Conservation (phyloP, 768 basidiomycete genomes). For the Termitomyces sp. region DNA sequence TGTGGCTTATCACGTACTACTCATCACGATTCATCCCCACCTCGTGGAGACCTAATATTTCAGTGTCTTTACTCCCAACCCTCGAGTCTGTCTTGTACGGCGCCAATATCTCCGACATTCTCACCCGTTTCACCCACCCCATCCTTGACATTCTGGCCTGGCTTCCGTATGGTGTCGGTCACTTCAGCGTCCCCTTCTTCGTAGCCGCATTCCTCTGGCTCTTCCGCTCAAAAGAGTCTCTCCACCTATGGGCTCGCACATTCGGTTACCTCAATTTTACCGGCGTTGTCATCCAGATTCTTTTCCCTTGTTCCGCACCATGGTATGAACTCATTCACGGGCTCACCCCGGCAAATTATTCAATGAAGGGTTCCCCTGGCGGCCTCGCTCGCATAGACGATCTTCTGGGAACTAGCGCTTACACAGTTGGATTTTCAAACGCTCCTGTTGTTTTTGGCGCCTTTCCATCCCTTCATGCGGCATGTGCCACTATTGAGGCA, state of each 20-base stretch:
- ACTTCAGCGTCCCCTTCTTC: constrained; percentile 85
- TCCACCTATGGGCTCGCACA: constrained; percentile 80
- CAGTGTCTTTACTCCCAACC: constrained; percentile 90
- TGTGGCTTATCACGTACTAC: constrained; percentile 86
- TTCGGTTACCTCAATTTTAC: constrained; percentile 93
- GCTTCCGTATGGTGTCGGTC: constrained; percentile 94
- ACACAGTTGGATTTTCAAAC: constrained; percentile 77
- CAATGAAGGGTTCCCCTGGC: constrained; percentile 88
- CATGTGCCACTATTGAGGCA: constrained; percentile 86
- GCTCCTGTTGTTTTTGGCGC: constrained; percentile 96
- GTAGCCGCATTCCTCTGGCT: constrained; percentile 87
- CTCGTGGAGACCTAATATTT: constrained; percentile 73
- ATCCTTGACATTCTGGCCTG: constrained; percentile 91
- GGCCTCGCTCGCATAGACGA: constrained; percentile 91
- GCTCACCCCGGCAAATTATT: constrained; percentile 90
- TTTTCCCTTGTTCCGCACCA: constrained; percentile 91
- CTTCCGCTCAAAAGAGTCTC: constrained; percentile 75
- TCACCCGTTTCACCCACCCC: constrained; percentile 92
- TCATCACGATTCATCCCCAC: constrained; percentile 83
- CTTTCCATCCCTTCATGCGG: constrained; percentile 92
- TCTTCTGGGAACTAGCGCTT: constrained; percentile 72
- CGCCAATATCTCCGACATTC: constrained; percentile 95
- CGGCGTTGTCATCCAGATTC: constrained; percentile 84
- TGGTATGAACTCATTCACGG: constrained; percentile 99
- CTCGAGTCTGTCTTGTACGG: constrained; percentile 95